These are phyloP conservation scores for Anisogramma anomala DNA, from an alignment of 2,329 filamentous ascomycete genomes.

Conservation along the genomic window DNA sequence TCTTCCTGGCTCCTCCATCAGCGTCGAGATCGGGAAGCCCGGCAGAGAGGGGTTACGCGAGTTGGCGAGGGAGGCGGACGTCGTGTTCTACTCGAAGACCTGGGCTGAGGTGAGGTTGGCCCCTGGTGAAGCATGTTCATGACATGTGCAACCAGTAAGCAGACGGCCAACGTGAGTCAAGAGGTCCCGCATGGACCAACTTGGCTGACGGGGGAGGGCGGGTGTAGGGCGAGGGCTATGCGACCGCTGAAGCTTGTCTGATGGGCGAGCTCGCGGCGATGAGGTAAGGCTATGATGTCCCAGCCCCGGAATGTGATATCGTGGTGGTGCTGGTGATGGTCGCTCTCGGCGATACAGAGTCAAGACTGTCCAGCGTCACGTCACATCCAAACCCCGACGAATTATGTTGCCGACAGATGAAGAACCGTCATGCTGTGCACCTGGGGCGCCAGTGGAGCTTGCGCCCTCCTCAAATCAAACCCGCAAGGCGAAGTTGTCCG, in stretches of 20 bases:
- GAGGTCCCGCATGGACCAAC: neutral
- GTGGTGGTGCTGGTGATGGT: neutral
- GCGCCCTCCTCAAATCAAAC: conserved; percentile 29
- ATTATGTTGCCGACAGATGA: conserved; percentile 18
- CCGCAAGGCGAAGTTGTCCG: conserved; percentile 10
- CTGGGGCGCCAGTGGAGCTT: conserved; percentile 35
- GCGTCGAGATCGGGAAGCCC: conserved; percentile 64
- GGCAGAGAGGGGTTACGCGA: conserved; percentile 45
- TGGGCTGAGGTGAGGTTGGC: conserved; percentile 53
- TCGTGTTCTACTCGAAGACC: conserved; percentile 61
- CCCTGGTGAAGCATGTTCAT: conserved; percentile 7
- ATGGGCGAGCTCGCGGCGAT: conserved; percentile 29
- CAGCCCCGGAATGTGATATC: neutral
- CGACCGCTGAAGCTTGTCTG: conserved; percentile 37
- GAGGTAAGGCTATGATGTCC: conserved; percentile 32
- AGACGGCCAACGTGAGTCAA: neutral
- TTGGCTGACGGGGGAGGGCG: conserved; percentile 1
- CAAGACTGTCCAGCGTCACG: neutral
- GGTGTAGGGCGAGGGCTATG: conserved; percentile 23
- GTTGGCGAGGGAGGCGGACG: conserved; percentile 51
- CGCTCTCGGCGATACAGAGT: no score
- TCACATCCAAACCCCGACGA: conserved; percentile 2
- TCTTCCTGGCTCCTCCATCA: conserved; percentile 39
- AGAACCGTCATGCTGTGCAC: conserved; percentile 29
- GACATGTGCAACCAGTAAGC: neutral